Evolutionary conservation across 495 filamentous ascomycete genomes (phyloP), one percentile per base, ranked within the genome.

Genomic region (Aspergillus sparsus): DNA sequence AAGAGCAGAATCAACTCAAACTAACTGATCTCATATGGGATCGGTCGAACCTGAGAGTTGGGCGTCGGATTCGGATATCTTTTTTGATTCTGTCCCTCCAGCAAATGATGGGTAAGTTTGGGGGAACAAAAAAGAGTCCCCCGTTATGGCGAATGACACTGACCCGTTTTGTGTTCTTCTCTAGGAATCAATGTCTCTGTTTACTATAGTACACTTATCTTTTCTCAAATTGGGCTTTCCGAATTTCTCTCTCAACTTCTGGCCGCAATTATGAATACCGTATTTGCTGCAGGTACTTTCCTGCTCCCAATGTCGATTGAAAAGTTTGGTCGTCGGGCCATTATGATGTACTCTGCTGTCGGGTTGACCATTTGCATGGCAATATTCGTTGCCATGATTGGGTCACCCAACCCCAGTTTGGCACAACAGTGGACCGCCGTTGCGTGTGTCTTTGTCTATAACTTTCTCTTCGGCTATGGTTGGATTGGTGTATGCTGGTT

Each of bases 131-230:
- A n/a, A n/a, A n/a, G n/a, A n/a, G n/a, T n/a, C n/a, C n/a, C n/a
- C n/a, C n/a, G n/a, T n/a, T n/a, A n/a, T n/a, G n/a, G n/a, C n/a
- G n/a, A n/a, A n/a, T n/a, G n/a, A n/a, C n/a, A n/a, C n/a, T n/a
- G n/a, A n/a, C n/a, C n/a, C n/a, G n/a, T 3, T 41, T 41, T 41
- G 9, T 3, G 9, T 41, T 3, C 37, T 41, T 41, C 37, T 1
- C 1, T 11, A 51, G 49, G 49, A 34, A 71, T 68, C 46, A 68
- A 73, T 39, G 41, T 73, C 1, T 37, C 64, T 18, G 65, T 70
- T 3, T 74, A 73, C 57, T 76, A 68, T 44, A 62, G 55, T 32
- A 68, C 67, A n/a, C 46, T 54, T 2, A 72, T 77, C 8, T 67
- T 75, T 13, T 44, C 57, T 0, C 49, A 77, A 21, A 56, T 74